Conservation (phyloP, 192 early-diverging fungal species). For the Mortierella hygrophila region DNA sequence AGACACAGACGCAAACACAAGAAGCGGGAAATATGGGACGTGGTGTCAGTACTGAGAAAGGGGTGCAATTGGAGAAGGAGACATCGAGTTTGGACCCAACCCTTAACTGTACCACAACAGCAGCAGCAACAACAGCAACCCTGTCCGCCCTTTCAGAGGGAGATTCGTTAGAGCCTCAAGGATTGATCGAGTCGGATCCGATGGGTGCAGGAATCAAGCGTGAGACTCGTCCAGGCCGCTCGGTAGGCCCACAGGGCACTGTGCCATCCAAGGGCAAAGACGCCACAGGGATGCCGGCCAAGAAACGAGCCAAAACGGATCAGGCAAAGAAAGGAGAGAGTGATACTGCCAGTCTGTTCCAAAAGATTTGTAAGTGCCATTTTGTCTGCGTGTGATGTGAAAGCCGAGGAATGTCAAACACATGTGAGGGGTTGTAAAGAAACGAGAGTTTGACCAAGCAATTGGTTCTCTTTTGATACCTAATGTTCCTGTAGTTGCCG, state of each 20-base stretch:
- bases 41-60: constrained; percentile 23
- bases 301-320: constrained; percentile 41
- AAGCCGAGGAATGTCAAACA: not conserved
- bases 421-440: not conserved
- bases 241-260: not conserved
- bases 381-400: not conserved
- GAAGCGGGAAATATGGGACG: not conserved
- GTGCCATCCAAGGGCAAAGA: constrained; percentile 22
- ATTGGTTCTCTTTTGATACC: not conserved
- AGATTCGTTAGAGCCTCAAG: not conserved
- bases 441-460: not conserved
- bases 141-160: not conserved
- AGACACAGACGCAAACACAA: not conserved
- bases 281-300: constrained; percentile 21
- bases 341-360: constrained; percentile 51
- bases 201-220: constrained; percentile 29
- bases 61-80: not conserved
- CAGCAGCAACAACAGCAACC: not conserved
- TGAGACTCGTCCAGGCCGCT: constrained; percentile 22
- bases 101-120: not conserved
- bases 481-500: constrained; percentile 45
- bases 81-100: not conserved
- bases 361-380: constrained; percentile 51
- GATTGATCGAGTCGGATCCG: not conserved
- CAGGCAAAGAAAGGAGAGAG: constrained; percentile 24